Base-by-base conservation (phyloP, 1,284 basidiomycete genomes). In the Porogramme epimiltina region DNA sequence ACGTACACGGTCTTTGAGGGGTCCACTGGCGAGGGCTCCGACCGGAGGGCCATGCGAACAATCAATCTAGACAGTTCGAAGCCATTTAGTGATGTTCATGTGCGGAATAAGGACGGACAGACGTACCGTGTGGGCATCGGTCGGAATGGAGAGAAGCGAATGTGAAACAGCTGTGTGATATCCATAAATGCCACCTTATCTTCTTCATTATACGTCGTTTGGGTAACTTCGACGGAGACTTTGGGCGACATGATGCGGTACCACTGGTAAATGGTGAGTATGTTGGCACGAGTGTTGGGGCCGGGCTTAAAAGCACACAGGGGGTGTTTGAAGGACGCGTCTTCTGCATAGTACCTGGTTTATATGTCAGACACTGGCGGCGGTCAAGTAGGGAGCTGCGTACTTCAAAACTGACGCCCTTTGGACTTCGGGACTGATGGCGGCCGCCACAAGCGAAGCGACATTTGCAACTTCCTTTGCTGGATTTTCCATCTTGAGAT, bases 251-350 rank as follows among this genome's bases (percentile, higher is more conserved):
- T 61, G 26, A 85, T 69, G 42, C 81, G 77, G 64, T 85, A 83
- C 80, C 81, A 85, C 79, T 82, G 80, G 61, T 80, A 81, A 34
- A 85, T 75, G 3, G 74, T 77, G 31, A 83, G 68, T 16, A 85
- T 66, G 10, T 64, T 63, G 11, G 80, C 77, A 51, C 82, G 73
- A 16, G 81, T 82, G 39, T 72, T 69, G 5, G 70, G 71, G 0
- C 70, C 73, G 13, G 77, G 65, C 3, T 64, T 48, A 4, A 85
- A 76, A 42, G 66, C 62, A 64, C 75, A 81, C 9, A 84, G 54
- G 0, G 83, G 82, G 62, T 85, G 81, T 34, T 75, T 72, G 62
- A 85, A 83, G 0, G 68, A 72, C 24, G 78, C 79, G 58, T 84
- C 73, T 5, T 71, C 66, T 0, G 75, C 73, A 66, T 80, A 79